Evolutionary conservation across 768 basidiomycete species (phyloP).

Genomic region (Daedaleopsis nitida): DNA sequence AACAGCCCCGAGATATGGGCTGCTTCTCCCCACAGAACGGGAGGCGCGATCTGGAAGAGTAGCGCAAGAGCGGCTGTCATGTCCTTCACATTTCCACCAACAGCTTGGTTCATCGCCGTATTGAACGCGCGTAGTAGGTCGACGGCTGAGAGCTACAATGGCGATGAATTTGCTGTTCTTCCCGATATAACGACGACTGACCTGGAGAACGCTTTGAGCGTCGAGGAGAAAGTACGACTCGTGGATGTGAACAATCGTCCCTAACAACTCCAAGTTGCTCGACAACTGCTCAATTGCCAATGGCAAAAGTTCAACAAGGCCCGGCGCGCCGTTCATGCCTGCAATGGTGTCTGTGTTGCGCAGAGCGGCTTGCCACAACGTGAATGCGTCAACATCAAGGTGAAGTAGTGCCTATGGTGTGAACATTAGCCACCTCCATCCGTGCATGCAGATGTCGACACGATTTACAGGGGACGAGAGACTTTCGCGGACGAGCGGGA

Average conservation of each 20-base stretch:
- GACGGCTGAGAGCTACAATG: conserved; percentile 50
- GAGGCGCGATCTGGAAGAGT: conserved; percentile 63
- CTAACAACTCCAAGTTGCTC: conserved; percentile 73
- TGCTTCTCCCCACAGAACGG: conserved; percentile 68
- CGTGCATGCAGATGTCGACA: neutral
- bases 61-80: conserved; percentile 61
- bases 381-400: conserved; percentile 78
- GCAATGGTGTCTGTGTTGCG: conserved; percentile 61
- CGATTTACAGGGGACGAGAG: conserved; percentile 25
- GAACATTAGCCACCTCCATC: neutral
- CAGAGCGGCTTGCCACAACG: conserved; percentile 73
- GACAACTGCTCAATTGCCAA: conserved; percentile 59
- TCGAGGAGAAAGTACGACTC: conserved; percentile 84
- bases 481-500: conserved; percentile 29
- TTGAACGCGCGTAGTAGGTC: conserved; percentile 61
- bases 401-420: conserved; percentile 54
- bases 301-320: conserved; percentile 68
- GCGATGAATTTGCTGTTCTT: neutral
- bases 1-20: conserved; percentile 80
- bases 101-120: conserved; percentile 47
- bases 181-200: conserved; percentile 33
- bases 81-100: conserved; percentile 62
- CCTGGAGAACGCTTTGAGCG: conserved; percentile 61
- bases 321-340: conserved; percentile 46
- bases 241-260: conserved; percentile 63